Base-by-base conservation (phyloP, 2,329 filamentous ascomycete genomes). In the Trichoderma atrobrunneum region DNA sequence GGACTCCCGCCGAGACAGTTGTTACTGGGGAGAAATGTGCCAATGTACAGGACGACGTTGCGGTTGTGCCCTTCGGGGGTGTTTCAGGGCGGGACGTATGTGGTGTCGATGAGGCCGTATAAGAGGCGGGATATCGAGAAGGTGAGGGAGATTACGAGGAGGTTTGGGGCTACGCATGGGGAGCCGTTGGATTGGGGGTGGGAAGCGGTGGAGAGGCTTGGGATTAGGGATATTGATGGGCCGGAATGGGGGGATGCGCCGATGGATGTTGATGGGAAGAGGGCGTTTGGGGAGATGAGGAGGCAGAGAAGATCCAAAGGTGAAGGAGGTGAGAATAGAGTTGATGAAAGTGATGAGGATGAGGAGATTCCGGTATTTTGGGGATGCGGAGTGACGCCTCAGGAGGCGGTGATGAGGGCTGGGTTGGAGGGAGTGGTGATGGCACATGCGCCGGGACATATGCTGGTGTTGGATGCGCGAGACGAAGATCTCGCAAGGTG, bases 321-420 rank as follows among this genome's bases (percentile, higher is more conserved):
- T 59, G 1, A 7, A 32, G 56, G 32, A 3, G 56, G 10, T 7
- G 4, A 54, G 12, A 26, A 26, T 26, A 26, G 5, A 26, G 26
- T 3, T 26, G 16, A 81, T n/a, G 26, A 48, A 56, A 5, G 26
- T 2, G 59, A 59, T 21, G 71, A 85, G 16, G 71, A 63, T 1
- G 77, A 75, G 2, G 81, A 85, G 30, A 82, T 90, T 34, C 87
- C 87, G 0, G 85, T 89, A 5, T 89, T 89, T 74, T 88, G 89
- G 88, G 90, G 88, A 0, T 92, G 89, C 76, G 89, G 89, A 39
- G 89, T 91, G 12, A 91, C 90, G 48, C 89, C 90, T 2, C 89
- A 91, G 76, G 86, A 90, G 76, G 89, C 88, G 16, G 87, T 91
- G 1, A 86, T 90, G 84, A 83, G 82, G 71, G 87, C 88, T 6